Base-by-base conservation (phyloP, 129 eudicot species). In the Ambrosia trifida region DNA sequence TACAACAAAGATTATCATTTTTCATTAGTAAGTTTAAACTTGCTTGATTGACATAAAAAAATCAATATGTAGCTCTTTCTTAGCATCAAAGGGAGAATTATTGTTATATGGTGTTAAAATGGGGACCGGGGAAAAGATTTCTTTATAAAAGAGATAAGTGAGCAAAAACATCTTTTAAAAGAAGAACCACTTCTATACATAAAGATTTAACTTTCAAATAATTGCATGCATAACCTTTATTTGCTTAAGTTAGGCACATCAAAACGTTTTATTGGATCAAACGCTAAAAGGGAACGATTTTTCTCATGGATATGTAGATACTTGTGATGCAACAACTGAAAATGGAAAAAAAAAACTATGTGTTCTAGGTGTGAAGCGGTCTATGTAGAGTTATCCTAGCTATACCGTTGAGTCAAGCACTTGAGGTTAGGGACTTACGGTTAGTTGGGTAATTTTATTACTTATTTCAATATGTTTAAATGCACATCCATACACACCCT, bases 51-150 rank as follows among this genome's bases (percentile, higher is more conserved):
- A 38, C 53, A 19, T 66, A 44, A 30, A 44, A 30, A 54, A 57
- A 16, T 5, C 28, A 30, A 24, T 18, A 41, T 53, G 19, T 30
- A 38, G 74, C 45, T 45, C 16, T 76, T 66, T 75, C 58, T 66
- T 75, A 66, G 50, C 64, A 28, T 54, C 38, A 52, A 65, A 65
- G 57, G 57, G 66, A 51, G 64, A 56, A 74, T 38, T 75, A 56
- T 43, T 40, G 38, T 31, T 46, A 7, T 14, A 28, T 66, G 19
- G 52, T 54, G 75, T 54, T 20, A 20, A 20, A 66, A 40, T 8
- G 68, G 79, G 68, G 79, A 75, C 74, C 79, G 67, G 35, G 79
- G 14, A 56, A 66, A 67, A 17, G 60, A n/a, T n/a, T n/a, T n/a
- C n/a, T 56, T 46, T 11, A 32, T 12, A 6, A 33, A 11, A 7